phyloP scores from a whole-genome alignment of 495 filamentous ascomycete species.

The Staphylotrichum longicolle region DNA sequence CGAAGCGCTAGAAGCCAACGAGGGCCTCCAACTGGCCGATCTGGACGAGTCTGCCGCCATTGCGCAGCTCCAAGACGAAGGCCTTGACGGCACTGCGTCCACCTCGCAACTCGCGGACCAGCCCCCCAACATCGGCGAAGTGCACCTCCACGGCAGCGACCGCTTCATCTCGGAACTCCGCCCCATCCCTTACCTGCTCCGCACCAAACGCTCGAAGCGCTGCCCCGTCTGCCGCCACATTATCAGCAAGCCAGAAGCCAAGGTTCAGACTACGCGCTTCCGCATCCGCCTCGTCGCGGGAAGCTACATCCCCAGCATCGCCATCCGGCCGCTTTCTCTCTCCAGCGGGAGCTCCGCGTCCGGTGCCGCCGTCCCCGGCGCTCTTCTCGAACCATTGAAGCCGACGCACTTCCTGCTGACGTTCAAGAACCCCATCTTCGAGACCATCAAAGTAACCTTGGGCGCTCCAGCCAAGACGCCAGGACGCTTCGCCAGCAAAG shows the following conservation, averaged over 20 bases:
- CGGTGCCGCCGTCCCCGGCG: constrained; percentile 8
- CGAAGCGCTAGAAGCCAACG: constrained; percentile 64
- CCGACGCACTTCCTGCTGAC: constrained; percentile 83
- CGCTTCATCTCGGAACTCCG: constrained; percentile 66
- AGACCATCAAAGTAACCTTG: constrained; percentile 79
- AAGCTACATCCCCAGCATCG: constrained; percentile 81
- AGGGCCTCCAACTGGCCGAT: constrained; percentile 62
- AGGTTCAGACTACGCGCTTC: constrained; percentile 80
- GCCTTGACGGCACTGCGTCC: constrained; percentile 44
- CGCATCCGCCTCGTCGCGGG: constrained; percentile 84
- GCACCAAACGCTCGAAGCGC: constrained; percentile 89
- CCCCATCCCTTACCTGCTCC: constrained; percentile 74
- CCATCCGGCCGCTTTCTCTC: constrained; percentile 62
- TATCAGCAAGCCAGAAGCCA: constrained; percentile 89
- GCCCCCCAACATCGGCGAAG: constrained; percentile 41
- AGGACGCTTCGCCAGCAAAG: constrained; percentile 69
- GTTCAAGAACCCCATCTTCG: constrained; percentile 91
- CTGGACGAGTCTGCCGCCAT: constrained; percentile 54
- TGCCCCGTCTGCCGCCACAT: constrained; percentile 92
- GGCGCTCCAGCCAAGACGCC: constrained; percentile 81
- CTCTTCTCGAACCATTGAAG: constrained; percentile 59
- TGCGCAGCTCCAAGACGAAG: constrained; percentile 42
- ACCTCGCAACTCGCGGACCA: constrained; percentile 39
- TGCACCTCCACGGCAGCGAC: constrained; percentile 47
- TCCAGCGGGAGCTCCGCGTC: constrained; percentile 23